These are phyloP conservation scores for Penicillium sp. DNA, from an alignment of 2,329 filamentous ascomycete genomes.

Conservation along the genomic window DNA sequence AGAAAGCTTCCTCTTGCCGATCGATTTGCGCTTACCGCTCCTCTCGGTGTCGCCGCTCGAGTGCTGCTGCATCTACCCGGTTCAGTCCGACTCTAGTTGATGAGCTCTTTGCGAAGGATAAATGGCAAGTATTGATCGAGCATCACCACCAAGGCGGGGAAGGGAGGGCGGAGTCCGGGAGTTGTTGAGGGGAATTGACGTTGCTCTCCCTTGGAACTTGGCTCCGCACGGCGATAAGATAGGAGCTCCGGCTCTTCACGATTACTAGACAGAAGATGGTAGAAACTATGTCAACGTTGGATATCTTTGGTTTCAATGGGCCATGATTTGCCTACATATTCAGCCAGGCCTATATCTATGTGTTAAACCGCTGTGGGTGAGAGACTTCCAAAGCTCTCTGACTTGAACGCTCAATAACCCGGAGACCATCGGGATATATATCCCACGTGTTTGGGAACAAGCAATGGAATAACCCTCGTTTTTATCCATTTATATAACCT, in stretches of 20 bases:
- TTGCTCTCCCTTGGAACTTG: conserved; percentile 14
- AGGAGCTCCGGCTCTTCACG: conserved; percentile 8
- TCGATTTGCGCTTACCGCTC: conserved; percentile 45
- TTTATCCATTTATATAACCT: too few relatives aligned
- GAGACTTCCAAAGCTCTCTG: too few relatives aligned
- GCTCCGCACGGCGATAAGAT: conserved; percentile 29
- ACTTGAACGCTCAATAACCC: too few relatives aligned
- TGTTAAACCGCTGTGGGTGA: too few relatives aligned
- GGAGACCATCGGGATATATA: too few relatives aligned
- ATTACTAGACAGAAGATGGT: neutral
- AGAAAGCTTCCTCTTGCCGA: conserved; percentile 42
- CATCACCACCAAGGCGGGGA: conserved; percentile 12
- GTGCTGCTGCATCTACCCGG: conserved; percentile 45
- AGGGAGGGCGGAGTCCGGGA: conserved; percentile 6
- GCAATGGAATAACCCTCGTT: too few relatives aligned
- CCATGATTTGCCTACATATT: neutral
- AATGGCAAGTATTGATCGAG: conserved; percentile 8
- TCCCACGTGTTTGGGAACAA: too few relatives aligned
- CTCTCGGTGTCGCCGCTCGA: conserved; percentile 38
- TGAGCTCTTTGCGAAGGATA: conserved; percentile 21
- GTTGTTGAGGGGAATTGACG: conserved; percentile 22
- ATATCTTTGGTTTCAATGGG: neutral
- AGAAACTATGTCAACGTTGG: neutral
- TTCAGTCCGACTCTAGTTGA: conserved; percentile 26
- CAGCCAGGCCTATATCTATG: too few relatives aligned